Percentiles rank a stretch among this genome's conserved stretches.
These are phyloP conservation scores for Suaeda aralocaspica DNA, from an alignment of 148 eudicot species.

Conservation along the genomic window DNA sequence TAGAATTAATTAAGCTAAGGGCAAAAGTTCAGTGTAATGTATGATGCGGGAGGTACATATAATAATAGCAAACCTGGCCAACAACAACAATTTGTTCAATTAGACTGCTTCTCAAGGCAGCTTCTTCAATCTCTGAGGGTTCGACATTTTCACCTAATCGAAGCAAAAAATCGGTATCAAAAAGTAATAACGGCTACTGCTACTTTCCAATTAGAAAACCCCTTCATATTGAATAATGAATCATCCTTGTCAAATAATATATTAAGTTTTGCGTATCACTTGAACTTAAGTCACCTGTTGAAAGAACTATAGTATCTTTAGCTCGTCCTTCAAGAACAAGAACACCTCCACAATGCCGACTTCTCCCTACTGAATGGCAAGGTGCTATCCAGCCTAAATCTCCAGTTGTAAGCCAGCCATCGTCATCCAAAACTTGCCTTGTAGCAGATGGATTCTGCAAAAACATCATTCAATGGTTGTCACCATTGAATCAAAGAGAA, in stretches of 20 bases:
- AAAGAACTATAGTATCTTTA: slow-evolving; percentile 95
- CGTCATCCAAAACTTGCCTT: slow-evolving; percentile 57
- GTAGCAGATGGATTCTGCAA: slow-evolving; percentile 69
- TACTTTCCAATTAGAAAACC: background rate
- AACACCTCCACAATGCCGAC: slow-evolving; percentile 78
- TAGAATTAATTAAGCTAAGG: no score
- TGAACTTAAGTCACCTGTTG: slow-evolving; percentile 50
- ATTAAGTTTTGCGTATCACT: no score
- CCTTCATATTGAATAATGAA: background rate
- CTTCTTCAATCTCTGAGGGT: slow-evolving; percentile 88
- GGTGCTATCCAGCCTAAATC: slow-evolving; percentile 99
- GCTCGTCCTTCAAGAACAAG: slow-evolving; percentile 95
- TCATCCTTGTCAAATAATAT: background rate
- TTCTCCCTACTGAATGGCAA: slow-evolving; percentile 68
- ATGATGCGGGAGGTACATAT: background rate
- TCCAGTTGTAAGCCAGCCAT: slow-evolving; percentile 89
- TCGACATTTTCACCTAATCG: slow-evolving; percentile 89
- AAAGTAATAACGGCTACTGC: background rate
- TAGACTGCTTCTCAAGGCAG: slow-evolving; percentile 79
- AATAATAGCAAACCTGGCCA: slow-evolving; percentile 64
- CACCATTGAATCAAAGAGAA: no score
- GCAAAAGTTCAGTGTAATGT: no score
- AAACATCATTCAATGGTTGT: background rate
- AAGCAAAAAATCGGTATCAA: slow-evolving; percentile 1
- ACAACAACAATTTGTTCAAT: slow-evolving; percentile 81